Conservation (phyloP, 2,329 filamentous ascomycete species). For the Exophiala xenobiotica region DNA sequence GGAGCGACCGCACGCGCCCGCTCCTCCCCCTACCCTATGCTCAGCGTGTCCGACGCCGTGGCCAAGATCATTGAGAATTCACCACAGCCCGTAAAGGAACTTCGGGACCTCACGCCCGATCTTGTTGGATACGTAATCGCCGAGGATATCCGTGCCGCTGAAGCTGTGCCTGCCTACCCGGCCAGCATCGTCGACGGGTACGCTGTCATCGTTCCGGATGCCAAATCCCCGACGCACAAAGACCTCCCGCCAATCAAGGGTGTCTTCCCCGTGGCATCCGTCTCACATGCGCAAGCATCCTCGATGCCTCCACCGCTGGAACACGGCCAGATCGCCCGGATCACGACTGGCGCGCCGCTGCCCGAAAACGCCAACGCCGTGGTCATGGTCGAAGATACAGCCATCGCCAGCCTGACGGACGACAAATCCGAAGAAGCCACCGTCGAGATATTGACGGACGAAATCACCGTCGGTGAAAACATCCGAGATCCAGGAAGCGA, state of each 20-base stretch:
- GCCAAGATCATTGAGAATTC: constrained; percentile 70
- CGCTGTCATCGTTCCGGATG: constrained; percentile 66
- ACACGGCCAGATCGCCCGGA: constrained; percentile 76
- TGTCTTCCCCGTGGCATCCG: constrained; percentile 77
- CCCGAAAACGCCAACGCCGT: constrained; percentile 87
- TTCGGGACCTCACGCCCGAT: constrained; percentile 58
- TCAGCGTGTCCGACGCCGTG: constrained; percentile 79
- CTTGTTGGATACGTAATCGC: constrained; percentile 79
- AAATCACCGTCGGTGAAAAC: constrained; percentile 77
- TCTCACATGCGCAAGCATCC: constrained; percentile 80
- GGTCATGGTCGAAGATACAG: constrained; percentile 94
- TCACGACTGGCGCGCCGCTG: constrained; percentile 91
- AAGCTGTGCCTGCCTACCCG: constrained; percentile 87
- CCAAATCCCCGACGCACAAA: constrained; percentile 1
- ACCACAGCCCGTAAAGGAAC: constrained; percentile 59
- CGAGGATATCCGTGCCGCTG: constrained; percentile 73
- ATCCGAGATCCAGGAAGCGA: constrained; percentile 90
- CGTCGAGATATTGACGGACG: constrained; percentile 78
- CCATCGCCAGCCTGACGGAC: constrained; percentile 60
- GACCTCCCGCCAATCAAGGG: constrained; percentile 62
- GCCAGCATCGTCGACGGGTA: constrained; percentile 98
- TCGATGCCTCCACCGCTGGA: constrained; percentile 62
- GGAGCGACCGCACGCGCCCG: constrained; percentile 70
- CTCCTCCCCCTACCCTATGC: constrained; percentile 88
- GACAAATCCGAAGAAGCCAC: constrained; percentile 83